Evolutionary conservation across 208 protist genomes (phyloP), one percentile per base, ranked within the genome.

Genomic region (Crithidia fasciculata): DNA sequence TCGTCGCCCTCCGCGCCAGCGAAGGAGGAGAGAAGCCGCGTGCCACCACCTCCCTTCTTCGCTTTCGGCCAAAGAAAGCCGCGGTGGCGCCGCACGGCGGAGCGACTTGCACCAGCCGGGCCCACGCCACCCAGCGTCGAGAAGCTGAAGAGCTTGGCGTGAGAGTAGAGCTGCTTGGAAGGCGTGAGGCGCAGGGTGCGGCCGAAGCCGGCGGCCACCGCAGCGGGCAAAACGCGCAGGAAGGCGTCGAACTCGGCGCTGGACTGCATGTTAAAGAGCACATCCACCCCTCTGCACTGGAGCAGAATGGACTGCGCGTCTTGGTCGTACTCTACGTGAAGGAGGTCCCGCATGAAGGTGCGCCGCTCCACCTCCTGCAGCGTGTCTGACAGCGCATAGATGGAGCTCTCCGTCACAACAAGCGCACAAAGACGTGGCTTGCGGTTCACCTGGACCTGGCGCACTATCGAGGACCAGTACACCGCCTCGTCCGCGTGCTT

Each of bases 381-480:
- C 61, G 79, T 84, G 53, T 82, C 76, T 40, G 57, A 73, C 40
- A 84, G 43, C 3, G 70, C 57, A 67, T 89, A 89, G 43, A 91
- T 3, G 56, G 87, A 82, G 40, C 79, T 64, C 73, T 89, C 84
- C 5, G 87, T 87, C n/a, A 91, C 74, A 7, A 84, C 80, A 59
- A 90, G 36, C 40, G 77, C 71, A 52, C 72, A 71, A 6, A 87
- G 68, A 13, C 66, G 71, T n/a, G 77, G 64, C 19, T 72, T 69
- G 72, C 72, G 69, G 58, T 85, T 80, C 41, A 67, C 80, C 60
- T 54, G 70, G 28, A 75, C 70, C 60, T 74, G 73, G 9, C 65
- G 77, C 61, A 86, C 75, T 62, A 87, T 82, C 37, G 81, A 90
- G 8, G 85, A 90, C 81, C 81, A 90, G 72, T 76, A 78, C 18